Percentiles rank a stretch among this genome's conserved stretches.
These are phyloP conservation scores for Fomitopsis schrenkii DNA, from an alignment of 1,284 basidiomycete genomes.

Conservation along the genomic window DNA sequence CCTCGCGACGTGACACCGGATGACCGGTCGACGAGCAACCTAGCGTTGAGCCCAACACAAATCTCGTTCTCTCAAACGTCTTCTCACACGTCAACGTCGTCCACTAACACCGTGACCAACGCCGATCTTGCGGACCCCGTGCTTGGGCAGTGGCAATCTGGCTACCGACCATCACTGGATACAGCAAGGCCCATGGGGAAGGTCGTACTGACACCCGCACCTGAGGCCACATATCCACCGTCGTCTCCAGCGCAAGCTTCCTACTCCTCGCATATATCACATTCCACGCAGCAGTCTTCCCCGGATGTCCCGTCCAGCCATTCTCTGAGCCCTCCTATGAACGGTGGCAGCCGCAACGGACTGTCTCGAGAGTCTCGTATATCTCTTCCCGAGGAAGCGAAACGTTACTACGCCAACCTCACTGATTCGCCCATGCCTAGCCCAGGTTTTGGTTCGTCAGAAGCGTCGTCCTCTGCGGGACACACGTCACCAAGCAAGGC, in stretches of 20 bases:
- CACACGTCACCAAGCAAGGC: conserved; percentile 16
- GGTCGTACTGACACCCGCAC: conserved; percentile 2
- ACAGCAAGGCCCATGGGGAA: background rate
- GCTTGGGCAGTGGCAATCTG: conserved; percentile 15
- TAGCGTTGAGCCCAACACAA: conserved; percentile 12
- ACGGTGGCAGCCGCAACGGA: conserved; percentile 21
- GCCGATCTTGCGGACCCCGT: conserved; percentile 16
- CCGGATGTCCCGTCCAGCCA: background rate
- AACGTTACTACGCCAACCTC: conserved; percentile 64
- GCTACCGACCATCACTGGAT: conserved; percentile 8
- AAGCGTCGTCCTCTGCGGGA: background rate
- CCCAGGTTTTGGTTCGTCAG: conserved; percentile 31
- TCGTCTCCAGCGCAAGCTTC: background rate
- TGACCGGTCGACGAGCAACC: conserved; percentile 9
- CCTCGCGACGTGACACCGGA: conserved; percentile 5
- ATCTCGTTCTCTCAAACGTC: conserved; percentile 7
- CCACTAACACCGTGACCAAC: conserved; percentile 6
- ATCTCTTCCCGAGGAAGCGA: conserved; percentile 70
- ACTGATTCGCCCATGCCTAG: conserved; percentile 57
- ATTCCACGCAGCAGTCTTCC: background rate
- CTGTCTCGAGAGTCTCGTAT: conserved; percentile 55
- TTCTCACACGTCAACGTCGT: conserved; percentile 6
- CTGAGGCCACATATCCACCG: background rate
- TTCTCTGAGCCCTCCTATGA: conserved; percentile 7
- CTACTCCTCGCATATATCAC: background rate